These are phyloP conservation scores for Fusarium bactridioides DNA, from an alignment of 2,329 filamentous ascomycete species.

Conservation along the genomic window DNA sequence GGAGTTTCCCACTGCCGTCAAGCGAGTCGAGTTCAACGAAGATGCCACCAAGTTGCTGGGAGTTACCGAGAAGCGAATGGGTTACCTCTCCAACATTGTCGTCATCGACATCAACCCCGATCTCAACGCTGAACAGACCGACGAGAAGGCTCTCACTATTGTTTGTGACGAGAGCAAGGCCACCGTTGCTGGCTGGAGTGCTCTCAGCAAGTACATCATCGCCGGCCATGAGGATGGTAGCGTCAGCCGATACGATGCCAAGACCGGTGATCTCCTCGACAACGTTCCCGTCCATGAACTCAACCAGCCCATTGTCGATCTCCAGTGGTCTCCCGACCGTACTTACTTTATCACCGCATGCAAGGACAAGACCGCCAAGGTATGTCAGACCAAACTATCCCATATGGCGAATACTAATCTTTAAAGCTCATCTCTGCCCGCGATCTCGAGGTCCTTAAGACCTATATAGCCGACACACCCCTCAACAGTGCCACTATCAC, in stretches of 20 bases:
- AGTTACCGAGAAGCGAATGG: constrained; percentile 98
- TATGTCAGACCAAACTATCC: constrained; percentile 46
- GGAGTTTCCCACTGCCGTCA: constrained; percentile 97
- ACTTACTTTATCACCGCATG: constrained; percentile 98
- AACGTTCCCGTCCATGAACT: constrained; percentile 87
- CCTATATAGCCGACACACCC: constrained; percentile 89
- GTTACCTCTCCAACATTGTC: constrained; percentile 91
- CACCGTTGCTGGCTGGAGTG: constrained; percentile 96
- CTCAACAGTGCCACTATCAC: constrained; percentile 96
- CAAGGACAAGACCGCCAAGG: constrained; percentile 97
- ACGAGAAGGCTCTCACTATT: constrained; percentile 85
- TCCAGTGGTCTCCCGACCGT: constrained; percentile 93
- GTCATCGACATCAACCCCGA: constrained; percentile 90
- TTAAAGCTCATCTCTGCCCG: constrained; percentile 78
- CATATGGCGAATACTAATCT: constrained; percentile 13
- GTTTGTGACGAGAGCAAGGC: constrained; percentile 96
- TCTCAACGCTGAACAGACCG: constrained; percentile 80
- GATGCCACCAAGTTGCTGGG: constrained; percentile 90
- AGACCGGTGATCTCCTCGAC: constrained; percentile 84
- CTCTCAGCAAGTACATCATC: constrained; percentile 94
- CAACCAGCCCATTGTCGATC: constrained; percentile 83
- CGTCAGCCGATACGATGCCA: constrained; percentile 89
- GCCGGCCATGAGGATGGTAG: constrained; percentile 96
- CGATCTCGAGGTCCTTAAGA: constrained; percentile 92
- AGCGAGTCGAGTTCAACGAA: constrained; percentile 96